Conservation (phyloP, 192 early-diverging fungal genomes). For the Pilaira anomala region DNA sequence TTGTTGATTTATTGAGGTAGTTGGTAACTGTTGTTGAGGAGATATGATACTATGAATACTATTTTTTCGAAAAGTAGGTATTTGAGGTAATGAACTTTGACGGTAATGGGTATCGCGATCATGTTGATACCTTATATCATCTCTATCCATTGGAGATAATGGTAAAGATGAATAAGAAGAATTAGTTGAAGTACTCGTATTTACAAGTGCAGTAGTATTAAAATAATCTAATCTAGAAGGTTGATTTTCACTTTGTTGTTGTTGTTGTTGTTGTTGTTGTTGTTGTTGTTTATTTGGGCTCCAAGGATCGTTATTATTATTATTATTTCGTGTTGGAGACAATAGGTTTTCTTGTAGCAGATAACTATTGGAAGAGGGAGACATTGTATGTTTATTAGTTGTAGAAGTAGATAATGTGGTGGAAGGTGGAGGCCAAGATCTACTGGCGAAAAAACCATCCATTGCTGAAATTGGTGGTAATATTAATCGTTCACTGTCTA, state of each 20-base stretch:
- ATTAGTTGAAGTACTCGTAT: background rate
- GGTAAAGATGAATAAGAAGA: constrained; percentile 4
- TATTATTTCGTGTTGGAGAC: no score
- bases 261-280: no score
- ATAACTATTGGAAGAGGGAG: background rate
- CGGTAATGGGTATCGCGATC: no score
- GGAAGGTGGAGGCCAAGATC: background rate
- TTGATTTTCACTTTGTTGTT: background rate
- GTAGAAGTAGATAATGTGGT: background rate
- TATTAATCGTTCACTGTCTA: background rate
- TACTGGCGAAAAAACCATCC: background rate
- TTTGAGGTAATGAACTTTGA: no score
- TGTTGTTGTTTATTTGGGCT: background rate
- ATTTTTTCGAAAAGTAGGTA: no score
- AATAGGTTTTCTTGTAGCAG: background rate
- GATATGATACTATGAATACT: no score
- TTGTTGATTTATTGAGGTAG: no score
- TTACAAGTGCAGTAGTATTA: background rate
- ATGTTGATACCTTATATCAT: no score
- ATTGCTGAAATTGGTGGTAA: constrained; percentile 15
- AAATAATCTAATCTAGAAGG: background rate
- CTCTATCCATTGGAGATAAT: background rate
- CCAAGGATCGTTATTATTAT: background rate
- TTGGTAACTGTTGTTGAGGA: no score
- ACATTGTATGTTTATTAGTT: background rate